Conservation (phyloP, 768 basidiomycete genomes). For the Serendipita sp. region DNA sequence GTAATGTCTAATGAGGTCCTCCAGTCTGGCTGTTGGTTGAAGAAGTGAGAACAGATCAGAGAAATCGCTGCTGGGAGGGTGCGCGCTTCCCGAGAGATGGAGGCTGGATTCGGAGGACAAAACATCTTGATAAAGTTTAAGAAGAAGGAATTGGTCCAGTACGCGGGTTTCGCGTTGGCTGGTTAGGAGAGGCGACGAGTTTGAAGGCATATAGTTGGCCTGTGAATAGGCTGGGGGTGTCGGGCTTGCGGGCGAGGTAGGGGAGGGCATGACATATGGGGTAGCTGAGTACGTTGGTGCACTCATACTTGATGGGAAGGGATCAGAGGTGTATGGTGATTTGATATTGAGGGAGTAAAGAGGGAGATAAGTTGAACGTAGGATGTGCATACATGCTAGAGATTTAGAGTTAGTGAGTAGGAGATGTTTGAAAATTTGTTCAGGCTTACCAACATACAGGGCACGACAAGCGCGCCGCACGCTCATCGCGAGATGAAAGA, state of each 20-base stretch:
- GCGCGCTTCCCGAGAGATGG: conserved; percentile 27
- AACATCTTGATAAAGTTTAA: conserved; percentile 67
- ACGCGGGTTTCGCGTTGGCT: conserved; percentile 57
- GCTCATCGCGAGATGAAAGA: conserved; percentile 51
- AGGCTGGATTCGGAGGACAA: conserved; percentile 58
- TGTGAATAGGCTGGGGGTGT: conserved; percentile 12
- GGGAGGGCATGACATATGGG: conserved; percentile 12
- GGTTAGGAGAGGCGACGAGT: conserved; percentile 22
- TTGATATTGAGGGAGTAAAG: conserved; percentile 47
- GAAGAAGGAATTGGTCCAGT: conserved; percentile 62
- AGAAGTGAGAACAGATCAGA: not conserved
- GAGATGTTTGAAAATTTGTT: not conserved
- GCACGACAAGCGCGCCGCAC: conserved; percentile 50
- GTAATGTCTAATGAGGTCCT: not conserved
- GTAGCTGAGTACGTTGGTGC: conserved; percentile 11
- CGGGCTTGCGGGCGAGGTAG: conserved; percentile 6
- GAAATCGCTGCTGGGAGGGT: not conserved
- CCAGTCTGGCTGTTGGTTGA: not conserved
- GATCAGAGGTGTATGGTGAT: conserved; percentile 58
- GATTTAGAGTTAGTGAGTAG: not conserved
- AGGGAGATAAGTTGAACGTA: conserved; percentile 58
- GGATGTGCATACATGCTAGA: conserved; percentile 62
- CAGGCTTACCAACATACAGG: conserved; percentile 44
- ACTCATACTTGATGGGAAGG: conserved; percentile 38
- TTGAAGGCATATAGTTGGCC: not conserved